Percentiles rank a stretch among this genome's conserved stretches.
phyloP scores from a whole-genome alignment of 768 basidiomycete species.

The Pleurotus tuber-regium region DNA sequence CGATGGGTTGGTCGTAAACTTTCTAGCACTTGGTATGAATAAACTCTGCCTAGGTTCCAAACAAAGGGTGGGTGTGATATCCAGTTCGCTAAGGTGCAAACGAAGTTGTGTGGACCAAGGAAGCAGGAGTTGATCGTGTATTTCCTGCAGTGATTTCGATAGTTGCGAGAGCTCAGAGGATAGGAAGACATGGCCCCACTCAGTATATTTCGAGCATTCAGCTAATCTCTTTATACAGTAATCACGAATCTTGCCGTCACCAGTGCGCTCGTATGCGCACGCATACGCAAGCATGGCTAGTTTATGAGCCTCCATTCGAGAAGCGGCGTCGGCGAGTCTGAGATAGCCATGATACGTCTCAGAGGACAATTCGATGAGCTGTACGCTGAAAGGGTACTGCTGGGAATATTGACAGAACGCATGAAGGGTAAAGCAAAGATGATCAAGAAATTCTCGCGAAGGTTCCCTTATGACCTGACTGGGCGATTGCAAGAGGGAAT shows the following conservation, averaged over 20 bases:
- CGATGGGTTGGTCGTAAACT: slow-evolving; percentile 14
- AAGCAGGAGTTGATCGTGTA: slow-evolving; percentile 28
- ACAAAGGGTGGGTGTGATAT: slow-evolving; percentile 34
- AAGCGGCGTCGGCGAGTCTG: slow-evolving; percentile 45
- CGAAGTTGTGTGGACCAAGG: slow-evolving; percentile 42
- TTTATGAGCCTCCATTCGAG: slow-evolving; percentile 33
- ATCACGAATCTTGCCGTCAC: slow-evolving; percentile 31
- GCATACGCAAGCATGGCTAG: slow-evolving; percentile 56
- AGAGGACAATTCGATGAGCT: slow-evolving; percentile 29
- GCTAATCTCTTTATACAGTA: slow-evolving; percentile 47
- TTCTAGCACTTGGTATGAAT: slow-evolving; percentile 28
- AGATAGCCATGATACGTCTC: slow-evolving; percentile 45
- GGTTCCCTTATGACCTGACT: slow-evolving; percentile 28
- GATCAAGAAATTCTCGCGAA: slow-evolving; percentile 37
- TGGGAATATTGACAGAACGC: slow-evolving; percentile 30
- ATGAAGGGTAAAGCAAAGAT: slow-evolving; percentile 44
- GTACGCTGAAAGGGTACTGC: slow-evolving; percentile 30
- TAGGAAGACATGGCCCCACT: slow-evolving; percentile 48
- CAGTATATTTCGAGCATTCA: slow-evolving; percentile 44
- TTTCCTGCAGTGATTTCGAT: slow-evolving; percentile 28
- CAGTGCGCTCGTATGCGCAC: slow-evolving; percentile 38
- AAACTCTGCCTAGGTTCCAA: slow-evolving; percentile 40
- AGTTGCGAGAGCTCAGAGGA: slow-evolving; percentile 40
- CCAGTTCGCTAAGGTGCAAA: slow-evolving; percentile 28
- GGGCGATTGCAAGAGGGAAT: slow-evolving; percentile 41